These are phyloP conservation scores for Pelomyxa schiedti DNA, from an alignment of 78 protist genomes.

Conservation along the genomic window DNA sequence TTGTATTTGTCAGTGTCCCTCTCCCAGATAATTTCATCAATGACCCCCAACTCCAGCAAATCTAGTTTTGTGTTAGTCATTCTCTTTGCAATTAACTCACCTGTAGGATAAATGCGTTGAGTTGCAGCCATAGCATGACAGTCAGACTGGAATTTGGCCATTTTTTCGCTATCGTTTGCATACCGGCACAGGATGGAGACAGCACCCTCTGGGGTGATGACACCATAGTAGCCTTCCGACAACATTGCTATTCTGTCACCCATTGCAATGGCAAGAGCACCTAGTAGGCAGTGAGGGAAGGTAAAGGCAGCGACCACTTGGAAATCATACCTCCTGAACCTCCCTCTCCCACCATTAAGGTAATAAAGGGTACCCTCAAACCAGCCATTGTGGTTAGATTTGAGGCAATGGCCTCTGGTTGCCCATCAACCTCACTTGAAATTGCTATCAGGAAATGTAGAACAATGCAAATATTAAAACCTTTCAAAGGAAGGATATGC, in stretches of 20 bases:
- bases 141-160: conserved; percentile 6
- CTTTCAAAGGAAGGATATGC: conserved; percentile 30
- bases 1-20: background rate
- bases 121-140: background rate
- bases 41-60: conserved; percentile 16
- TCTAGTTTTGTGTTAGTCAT: too few relatives aligned
- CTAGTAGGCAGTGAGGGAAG: too few relatives aligned
- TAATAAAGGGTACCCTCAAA: conserved; percentile 16
- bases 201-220: conserved; percentile 43
- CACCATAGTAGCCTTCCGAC: conserved; percentile 21
- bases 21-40: conserved; percentile 29
- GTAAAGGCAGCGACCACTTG: too few relatives aligned
- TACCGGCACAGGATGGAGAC: conserved; percentile 38
- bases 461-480: too few relatives aligned
- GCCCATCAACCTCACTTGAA: conserved; percentile 35
- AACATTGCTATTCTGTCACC: conserved; percentile 39
- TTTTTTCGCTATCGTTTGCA: conserved; percentile 14
- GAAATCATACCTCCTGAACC: conserved; percentile 42
- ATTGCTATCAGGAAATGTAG: too few relatives aligned
- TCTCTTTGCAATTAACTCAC: too few relatives aligned
- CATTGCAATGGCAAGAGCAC: conserved; percentile 35
- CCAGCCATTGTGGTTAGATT: conserved; percentile 11
- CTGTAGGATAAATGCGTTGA: conserved; percentile 21
- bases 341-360: conserved; percentile 32
- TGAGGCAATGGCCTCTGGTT: conserved; percentile 25